Percentiles rank a stretch among this genome's conserved stretches.
Evolutionary conservation across 306 rosid genomes (phyloP).

Genomic region (Pachyrhizus erosus): DNA sequence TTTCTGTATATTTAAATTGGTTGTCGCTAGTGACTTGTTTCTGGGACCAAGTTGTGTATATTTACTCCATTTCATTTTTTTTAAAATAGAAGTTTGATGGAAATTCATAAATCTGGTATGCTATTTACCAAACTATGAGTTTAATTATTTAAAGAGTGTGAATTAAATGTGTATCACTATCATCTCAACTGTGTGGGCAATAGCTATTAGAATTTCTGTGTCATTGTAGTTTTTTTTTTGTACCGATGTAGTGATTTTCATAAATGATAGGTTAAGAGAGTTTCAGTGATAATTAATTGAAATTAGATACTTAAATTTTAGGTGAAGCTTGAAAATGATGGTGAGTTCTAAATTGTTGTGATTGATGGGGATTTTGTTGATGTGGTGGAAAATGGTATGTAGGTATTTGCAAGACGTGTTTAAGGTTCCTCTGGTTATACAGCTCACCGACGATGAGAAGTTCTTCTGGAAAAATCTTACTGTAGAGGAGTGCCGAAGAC

Average conservation of each 20-base stretch:
- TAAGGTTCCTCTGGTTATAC: constrained; percentile 94
- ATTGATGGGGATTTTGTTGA: constrained; percentile 38
- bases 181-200: background rate
- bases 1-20: background rate
- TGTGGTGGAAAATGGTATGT: constrained; percentile 22
- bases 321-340: background rate
- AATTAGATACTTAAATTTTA: constrained; percentile 5
- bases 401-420: constrained; percentile 97
- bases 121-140: background rate
- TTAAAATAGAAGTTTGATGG: background rate
- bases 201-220: background rate
- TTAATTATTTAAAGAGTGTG: background rate
- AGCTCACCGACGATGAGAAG: constrained; percentile 95
- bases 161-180: too few relatives aligned
- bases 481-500: constrained; percentile 80
- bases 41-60: background rate
- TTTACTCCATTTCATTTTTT: background rate
- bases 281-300: background rate
- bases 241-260: background rate
- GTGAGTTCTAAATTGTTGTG: background rate
- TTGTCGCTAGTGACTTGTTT: background rate
- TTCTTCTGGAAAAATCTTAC: constrained; percentile 88
- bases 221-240: background rate
- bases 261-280: constrained; percentile 26
- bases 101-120: background rate